A percentile compares a stretch with the other conserved stretches of the same genome.
phyloP scores from a whole-genome alignment of 108 stramenopile species.

The Cylindrotheca closterium region DNA sequence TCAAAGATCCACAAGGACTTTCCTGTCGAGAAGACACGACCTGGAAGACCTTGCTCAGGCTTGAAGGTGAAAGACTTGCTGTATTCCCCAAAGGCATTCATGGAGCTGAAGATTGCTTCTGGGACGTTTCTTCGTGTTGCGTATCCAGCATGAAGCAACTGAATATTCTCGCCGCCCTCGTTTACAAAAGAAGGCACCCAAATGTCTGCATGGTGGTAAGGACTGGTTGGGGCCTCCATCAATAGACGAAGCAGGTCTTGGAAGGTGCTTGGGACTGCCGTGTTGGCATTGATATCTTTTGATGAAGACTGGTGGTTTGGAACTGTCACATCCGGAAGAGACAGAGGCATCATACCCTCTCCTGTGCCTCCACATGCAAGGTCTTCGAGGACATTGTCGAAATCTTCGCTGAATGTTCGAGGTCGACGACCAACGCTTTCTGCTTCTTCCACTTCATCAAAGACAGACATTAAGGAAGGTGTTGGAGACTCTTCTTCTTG shows the following conservation, averaged over 20 bases:
- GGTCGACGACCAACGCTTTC: too few species aligned
- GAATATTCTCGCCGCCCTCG: constrained; percentile 16
- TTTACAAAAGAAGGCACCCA: constrained; percentile 58
- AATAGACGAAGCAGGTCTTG: constrained; percentile 39
- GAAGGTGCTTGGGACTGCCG: constrained; percentile 26
- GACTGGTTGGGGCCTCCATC: constrained; percentile 32
- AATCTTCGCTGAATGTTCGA: background rate
- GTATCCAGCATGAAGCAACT: constrained; percentile 35
- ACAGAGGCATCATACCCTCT: background rate
- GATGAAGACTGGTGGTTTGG: too few species aligned
- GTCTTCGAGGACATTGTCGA: background rate
- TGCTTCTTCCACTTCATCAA: background rate
- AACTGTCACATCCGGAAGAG: background rate
- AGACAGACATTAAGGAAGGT: background rate
- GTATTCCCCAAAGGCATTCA: constrained; percentile 61
- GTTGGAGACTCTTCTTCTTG: background rate
- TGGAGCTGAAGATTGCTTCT: constrained; percentile 13
- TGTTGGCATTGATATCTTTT: background rate
- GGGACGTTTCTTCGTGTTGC: constrained; percentile 30
- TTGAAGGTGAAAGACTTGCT: constrained; percentile 54
- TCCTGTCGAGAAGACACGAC: constrained; percentile 49
- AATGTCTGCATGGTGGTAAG: constrained; percentile 63
- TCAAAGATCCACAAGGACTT: constrained; percentile 49
- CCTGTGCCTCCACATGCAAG: background rate
- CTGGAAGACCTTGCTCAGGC: constrained; percentile 61